phyloP scores from a whole-genome alignment of 2,329 filamentous ascomycete genomes.

The Elsinoe batatas region DNA sequence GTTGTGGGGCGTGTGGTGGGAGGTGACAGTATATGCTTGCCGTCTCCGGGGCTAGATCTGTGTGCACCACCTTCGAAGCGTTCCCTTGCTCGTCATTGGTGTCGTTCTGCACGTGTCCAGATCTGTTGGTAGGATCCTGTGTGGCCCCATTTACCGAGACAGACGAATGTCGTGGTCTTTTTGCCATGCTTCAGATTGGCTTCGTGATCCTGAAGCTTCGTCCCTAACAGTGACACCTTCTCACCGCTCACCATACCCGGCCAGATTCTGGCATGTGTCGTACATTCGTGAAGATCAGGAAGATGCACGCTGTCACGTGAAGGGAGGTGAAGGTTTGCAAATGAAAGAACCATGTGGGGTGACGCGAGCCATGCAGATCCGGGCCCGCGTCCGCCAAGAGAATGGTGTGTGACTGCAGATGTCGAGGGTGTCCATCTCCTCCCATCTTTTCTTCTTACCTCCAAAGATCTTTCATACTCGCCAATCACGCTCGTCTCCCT shows the following conservation, averaged over 20 bases:
- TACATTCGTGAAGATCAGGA: background rate
- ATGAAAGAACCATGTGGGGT: slow-evolving; percentile 15
- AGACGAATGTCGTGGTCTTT: slow-evolving; percentile 2
- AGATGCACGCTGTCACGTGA: background rate
- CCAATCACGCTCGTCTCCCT: background rate
- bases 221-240: too few species aligned
- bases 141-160: background rate
- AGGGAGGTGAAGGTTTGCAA: slow-evolving; percentile 19
- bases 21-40: slow-evolving; percentile 67
- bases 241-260: too few species aligned
- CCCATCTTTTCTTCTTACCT: background rate
- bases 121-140: background rate
- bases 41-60: slow-evolving; percentile 24
- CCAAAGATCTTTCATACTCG: background rate
- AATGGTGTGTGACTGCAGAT: background rate
- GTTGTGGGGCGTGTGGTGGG: slow-evolving; percentile 64
- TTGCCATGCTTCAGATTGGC: background rate
- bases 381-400: background rate
- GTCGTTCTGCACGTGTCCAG: background rate
- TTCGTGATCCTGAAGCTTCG: background rate
- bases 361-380: slow-evolving; percentile 23
- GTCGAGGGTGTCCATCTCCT: slow-evolving; percentile 1
- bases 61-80: slow-evolving; percentile 37
- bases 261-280: background rate
- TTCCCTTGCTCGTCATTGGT: background rate